Conservation (phyloP, 306 rosid genomes). For the Biancaea sappan region DNA sequence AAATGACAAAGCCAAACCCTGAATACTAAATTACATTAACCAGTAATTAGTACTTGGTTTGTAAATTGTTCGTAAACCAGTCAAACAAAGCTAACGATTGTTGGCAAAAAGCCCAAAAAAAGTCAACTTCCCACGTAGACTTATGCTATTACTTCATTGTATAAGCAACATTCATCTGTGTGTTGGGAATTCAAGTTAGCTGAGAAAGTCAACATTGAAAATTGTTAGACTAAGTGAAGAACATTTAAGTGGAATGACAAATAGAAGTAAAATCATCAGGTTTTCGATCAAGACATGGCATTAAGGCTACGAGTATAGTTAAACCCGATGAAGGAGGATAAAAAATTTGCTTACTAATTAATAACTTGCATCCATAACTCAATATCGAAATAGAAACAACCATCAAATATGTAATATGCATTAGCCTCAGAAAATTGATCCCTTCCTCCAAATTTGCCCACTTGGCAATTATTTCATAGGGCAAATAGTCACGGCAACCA, state of each 20-base stretch:
- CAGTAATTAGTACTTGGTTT: background rate
- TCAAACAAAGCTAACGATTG: background rate
- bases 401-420: conserved; percentile 17
- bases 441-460: background rate
- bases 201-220: background rate
- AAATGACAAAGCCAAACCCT: background rate
- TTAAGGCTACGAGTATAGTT: background rate
- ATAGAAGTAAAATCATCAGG: background rate
- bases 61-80: background rate
- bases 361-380: background rate
- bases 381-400: background rate
- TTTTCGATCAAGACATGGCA: background rate
- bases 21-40: background rate
- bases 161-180: background rate
- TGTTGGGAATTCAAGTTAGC: background rate
- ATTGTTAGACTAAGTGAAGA: background rate
- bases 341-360: background rate
- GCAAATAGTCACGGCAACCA: background rate
- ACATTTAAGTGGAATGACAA: background rate
- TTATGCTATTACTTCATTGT: background rate
- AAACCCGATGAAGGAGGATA: too few relatives aligned
- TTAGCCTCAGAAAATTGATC: too few relatives aligned
- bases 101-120: background rate
- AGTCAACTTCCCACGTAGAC: background rate
- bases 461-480: background rate